Evolutionary conservation across 345 rosid species (phyloP).

Genomic region (Euphorbia tirucalli): DNA sequence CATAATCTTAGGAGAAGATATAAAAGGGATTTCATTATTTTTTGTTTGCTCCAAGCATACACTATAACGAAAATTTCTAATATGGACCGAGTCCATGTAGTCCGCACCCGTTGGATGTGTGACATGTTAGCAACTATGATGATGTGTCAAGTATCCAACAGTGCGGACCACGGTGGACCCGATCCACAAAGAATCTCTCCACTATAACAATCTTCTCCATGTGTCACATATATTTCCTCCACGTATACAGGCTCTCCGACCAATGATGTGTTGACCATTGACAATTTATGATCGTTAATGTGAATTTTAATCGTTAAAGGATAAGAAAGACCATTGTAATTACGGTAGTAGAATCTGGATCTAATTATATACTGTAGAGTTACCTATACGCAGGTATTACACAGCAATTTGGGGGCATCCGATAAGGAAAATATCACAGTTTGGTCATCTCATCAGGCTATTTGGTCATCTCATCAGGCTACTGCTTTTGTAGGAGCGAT

Average conservation of each 20-base stretch:
- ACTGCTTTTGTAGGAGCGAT: neutral
- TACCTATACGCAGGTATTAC: neutral
- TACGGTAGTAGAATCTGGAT: slow-evolving; percentile 29
- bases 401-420: slow-evolving; percentile 21
- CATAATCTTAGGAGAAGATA: slow-evolving; percentile 3
- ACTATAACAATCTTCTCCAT: neutral
- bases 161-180: too few species aligned
- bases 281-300: slow-evolving; percentile 18
- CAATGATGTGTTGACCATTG: slow-evolving; percentile 11
- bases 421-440: slow-evolving; percentile 24
- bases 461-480: too few species aligned
- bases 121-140: too few species aligned
- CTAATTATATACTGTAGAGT: slow-evolving; percentile 16
- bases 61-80: too few species aligned
- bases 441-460: slow-evolving; percentile 19
- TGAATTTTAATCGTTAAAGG: slow-evolving; percentile 24
- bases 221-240: neutral
- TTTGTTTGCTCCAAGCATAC: slow-evolving; percentile 19
- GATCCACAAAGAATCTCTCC: too few species aligned
- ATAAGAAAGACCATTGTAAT: slow-evolving; percentile 16
- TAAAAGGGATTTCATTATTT: slow-evolving; percentile 12
- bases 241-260: neutral
- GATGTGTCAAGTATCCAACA: too few species aligned
- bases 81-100: too few species aligned
- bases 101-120: too few species aligned